Evolutionary conservation across 2,329 filamentous ascomycete species (phyloP), one percentile per base, ranked within the genome.

Genomic region (Metarhizium rileyi): DNA sequence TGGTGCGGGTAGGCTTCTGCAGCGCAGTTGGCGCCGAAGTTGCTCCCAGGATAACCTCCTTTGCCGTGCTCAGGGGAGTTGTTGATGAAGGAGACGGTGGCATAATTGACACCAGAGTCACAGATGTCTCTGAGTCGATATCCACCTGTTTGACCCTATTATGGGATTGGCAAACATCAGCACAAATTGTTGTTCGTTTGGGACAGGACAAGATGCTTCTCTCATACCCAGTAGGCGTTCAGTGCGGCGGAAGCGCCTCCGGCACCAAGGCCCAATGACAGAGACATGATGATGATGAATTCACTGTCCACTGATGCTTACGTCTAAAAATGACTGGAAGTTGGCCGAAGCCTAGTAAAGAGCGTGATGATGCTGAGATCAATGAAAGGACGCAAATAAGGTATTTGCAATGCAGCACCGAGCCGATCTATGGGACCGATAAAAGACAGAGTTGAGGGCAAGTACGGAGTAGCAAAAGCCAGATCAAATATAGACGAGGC

Each of bases 331-430:
- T 12, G 40, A 69, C 26, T 56, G 67, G 54, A 63, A 64, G 50
- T 49, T 58, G 63, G 61, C 61, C 64, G 55, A 67, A 51, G 63
- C 62, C 63, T 45, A 52, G 35, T 30, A 66, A 62, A 52, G 65
- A 67, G 55, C 57, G 62, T 62, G 52, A 36, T 56, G 53, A 57
- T 63, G 51, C 56, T 53, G 28, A 47, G 56, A 61, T 64, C 56
- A 70, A 69, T 50, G 67, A 70, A 66, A 60, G 65, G 63, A 68
- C 66, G 64, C 62, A 68, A 64, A 67, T 63, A 58, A 60, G 59
- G 55, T 55, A 64, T 62, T 55, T 62, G 62, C 66, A 66, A 57
- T 41, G 35, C 56, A 61, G 55, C 46, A 63, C 61, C 56, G 55
- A 61, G 56, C 57, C 56, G 56, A 63, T 47, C 58, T 65, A 57